A percentile compares a stretch with the other conserved stretches of the same genome.
Evolutionary conservation across 179 eudicot species (phyloP).

Genomic region (Patellifolia procumbens): DNA sequence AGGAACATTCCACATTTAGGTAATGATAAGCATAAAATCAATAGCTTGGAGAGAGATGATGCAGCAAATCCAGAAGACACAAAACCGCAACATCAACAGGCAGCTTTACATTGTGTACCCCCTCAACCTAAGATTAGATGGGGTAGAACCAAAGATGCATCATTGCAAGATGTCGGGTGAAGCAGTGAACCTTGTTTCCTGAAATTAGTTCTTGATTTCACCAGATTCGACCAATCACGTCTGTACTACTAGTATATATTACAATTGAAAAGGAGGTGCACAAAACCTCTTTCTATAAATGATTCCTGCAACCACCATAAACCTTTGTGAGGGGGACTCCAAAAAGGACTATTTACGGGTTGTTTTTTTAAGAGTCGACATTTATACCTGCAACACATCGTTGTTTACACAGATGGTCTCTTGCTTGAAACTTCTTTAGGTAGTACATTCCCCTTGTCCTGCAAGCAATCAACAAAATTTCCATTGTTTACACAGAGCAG

Average conservation of each 20-base stretch:
- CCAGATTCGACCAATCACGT: conserved; percentile 20
- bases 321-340: not conserved
- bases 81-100: conserved; percentile 11
- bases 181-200: not conserved
- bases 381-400: conserved; percentile 31
- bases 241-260: conserved; percentile 27
- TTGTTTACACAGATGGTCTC: conserved; percentile 49
- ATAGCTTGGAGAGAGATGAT: not conserved
- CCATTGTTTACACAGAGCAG: not conserved
- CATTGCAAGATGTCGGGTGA: conserved; percentile 7
- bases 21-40: not conserved
- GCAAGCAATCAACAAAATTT: conserved; percentile 18
- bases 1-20: conserved; percentile 1
- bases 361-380: not conserved
- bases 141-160: not conserved
- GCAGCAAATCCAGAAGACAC: conserved; percentile 5
- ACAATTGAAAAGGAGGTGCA: conserved; percentile 27
- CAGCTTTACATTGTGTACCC: too few relatives aligned
- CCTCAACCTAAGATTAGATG: conserved; percentile 9
- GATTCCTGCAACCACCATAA: conserved; percentile 12
- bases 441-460: conserved; percentile 56
- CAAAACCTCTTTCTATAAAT: not conserved
- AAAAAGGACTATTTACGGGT: not conserved
- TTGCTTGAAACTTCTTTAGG: conserved; percentile 46
- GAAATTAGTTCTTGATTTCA: not conserved